Evolutionary conservation across 2,329 filamentous ascomycete species (phyloP).

Genomic region (Pseudogymnoascus sp.): DNA sequence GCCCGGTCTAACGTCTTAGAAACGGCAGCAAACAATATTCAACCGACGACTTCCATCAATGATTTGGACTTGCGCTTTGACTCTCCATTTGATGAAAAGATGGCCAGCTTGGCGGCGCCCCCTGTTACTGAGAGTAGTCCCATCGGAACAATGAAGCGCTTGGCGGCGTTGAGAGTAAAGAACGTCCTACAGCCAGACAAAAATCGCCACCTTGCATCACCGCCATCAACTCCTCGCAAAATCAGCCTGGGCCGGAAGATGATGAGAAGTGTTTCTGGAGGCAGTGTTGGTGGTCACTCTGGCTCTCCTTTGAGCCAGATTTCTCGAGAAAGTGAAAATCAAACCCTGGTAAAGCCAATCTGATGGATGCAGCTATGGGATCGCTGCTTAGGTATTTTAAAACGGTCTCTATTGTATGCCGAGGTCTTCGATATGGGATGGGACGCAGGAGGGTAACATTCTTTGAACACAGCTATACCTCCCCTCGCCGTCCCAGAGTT

Average conservation of each 20-base stretch:
- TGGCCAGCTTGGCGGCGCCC: neutral
- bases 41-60: neutral
- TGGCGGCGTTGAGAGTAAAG: constrained; percentile 25
- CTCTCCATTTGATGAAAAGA: constrained; percentile 10
- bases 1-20: neutral
- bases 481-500: neutral
- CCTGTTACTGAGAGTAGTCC: constrained; percentile 17
- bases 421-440: neutral
- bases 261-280: neutral
- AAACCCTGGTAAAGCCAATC: neutral
- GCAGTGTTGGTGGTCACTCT: neutral
- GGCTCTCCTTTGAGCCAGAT: neutral
- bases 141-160: constrained; percentile 20
- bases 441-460: neutral
- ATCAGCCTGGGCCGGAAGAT: neutral
- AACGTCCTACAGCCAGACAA: constrained; percentile 25
- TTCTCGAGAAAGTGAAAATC: neutral
- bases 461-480: constrained; percentile 2
- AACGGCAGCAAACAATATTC: neutral
- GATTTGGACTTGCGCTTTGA: neutral
- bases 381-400: neutral
- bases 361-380: neutral
- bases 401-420: neutral
- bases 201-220: constrained; percentile 20
- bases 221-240: neutral